Evolutionary conservation across 345 rosid genomes (phyloP).

Genomic region (Eucalyptus virginea): DNA sequence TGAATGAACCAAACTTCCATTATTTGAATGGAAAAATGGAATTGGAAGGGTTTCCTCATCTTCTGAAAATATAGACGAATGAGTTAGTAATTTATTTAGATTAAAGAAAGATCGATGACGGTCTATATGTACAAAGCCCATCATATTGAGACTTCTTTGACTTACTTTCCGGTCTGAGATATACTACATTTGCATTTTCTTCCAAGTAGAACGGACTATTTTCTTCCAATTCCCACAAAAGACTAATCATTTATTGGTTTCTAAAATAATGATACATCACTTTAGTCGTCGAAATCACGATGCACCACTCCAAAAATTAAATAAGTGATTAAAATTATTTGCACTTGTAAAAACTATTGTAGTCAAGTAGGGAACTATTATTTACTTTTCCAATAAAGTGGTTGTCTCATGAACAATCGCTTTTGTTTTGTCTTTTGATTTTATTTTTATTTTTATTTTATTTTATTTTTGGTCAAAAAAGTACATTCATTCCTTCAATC

Average conservation of each 20-base stretch:
- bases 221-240: neutral
- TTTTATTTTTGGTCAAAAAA: accelerated
- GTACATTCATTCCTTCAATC: neutral
- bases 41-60: no score
- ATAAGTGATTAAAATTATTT: neutral
- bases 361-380: neutral
- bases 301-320: accelerated
- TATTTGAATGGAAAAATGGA: no score
- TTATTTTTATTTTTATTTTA: no score
- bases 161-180: no score
- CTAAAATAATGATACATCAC: accelerated
- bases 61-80: no score
- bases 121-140: no score
- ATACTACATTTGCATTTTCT: neutral
- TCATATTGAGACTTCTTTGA: no score
- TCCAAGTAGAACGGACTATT: neutral
- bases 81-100: no score
- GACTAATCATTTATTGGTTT: neutral
- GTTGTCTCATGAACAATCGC: accelerated
- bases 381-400: neutral
- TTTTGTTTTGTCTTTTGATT: neutral
- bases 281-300: neutral
- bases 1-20: no score
- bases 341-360: neutral
- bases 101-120: accelerated